Evolutionary conservation across 83 land plant genomes (phyloP).

Genomic region (Picea abies): DNA sequence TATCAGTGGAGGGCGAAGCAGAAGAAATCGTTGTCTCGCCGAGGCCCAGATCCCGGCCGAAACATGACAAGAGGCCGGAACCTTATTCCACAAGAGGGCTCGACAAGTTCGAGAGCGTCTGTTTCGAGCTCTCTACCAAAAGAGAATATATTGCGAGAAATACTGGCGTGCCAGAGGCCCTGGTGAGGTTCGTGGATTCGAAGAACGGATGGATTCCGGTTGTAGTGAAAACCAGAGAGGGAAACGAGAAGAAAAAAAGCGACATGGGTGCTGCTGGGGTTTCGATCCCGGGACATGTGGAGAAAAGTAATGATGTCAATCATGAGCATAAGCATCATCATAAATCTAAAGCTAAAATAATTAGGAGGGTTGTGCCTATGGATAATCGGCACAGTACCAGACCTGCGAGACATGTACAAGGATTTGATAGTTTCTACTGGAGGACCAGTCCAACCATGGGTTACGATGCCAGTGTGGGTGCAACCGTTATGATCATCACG

Average conservation of each 20-base stretch:
- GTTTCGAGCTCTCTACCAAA: neutral
- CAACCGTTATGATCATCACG: neutral
- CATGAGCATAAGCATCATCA: too few species aligned
- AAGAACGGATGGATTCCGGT: neutral
- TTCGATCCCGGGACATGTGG: neutral
- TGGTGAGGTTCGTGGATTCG: neutral
- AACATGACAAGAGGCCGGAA: neutral
- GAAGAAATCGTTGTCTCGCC: neutral
- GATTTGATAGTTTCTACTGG: neutral
- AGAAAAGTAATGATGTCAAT: neutral
- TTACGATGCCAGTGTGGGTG: neutral
- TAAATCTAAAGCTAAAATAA: too few species aligned
- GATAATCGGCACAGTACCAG: neutral
- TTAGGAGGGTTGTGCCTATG: neutral
- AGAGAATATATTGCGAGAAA: neutral
- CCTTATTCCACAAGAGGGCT: neutral
- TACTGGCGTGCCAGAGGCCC: neutral
- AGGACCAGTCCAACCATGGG: neutral
- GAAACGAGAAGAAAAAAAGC: too few species aligned
- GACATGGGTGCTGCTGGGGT: neutral
- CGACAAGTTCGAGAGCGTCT: neutral
- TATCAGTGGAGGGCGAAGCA: neutral
- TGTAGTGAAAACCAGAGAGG: neutral
- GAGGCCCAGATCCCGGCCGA: neutral
- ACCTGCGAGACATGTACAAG: neutral